Evolutionary conservation across 2,329 filamentous ascomycete genomes (phyloP).

Genomic region (Fusarium chlamydosporum): DNA sequence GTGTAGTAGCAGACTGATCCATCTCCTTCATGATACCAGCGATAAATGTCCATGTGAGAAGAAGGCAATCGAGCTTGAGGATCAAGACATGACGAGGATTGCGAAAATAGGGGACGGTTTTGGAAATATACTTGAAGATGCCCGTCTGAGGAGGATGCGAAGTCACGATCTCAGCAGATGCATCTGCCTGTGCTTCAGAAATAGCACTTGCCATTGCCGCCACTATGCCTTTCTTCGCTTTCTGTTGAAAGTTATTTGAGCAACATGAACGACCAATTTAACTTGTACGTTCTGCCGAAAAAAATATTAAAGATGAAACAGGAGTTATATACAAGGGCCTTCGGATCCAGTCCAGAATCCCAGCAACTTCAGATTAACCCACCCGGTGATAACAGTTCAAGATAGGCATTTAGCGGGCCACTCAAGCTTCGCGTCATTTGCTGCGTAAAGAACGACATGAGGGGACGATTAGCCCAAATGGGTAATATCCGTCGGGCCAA

Average conservation of each 20-base stretch:
- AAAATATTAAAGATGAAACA: constrained; percentile 13
- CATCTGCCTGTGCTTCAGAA: constrained; percentile 3
- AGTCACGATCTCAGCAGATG: constrained; percentile 4
- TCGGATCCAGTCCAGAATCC: constrained; percentile 18
- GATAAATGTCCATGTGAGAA: constrained; percentile 56
- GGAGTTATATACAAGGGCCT: constrained; percentile 35
- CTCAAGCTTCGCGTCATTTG: constrained; percentile 45
- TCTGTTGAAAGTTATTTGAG: neutral
- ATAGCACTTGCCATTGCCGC: constrained; percentile 22
- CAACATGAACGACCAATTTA: neutral
- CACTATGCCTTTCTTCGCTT: neutral
- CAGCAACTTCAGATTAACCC: neutral
- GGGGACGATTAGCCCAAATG: neutral
- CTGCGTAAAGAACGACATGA: constrained; percentile 44
- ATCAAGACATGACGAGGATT: constrained; percentile 54
- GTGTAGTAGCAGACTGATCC: constrained; percentile 56
- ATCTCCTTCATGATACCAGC: constrained; percentile 57
- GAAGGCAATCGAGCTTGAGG: constrained; percentile 55
- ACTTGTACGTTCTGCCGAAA: neutral
- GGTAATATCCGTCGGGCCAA: constrained; percentile 39
- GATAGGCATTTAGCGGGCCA: constrained; percentile 40
- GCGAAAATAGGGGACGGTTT: constrained; percentile 47
- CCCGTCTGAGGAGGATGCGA: constrained; percentile 31
- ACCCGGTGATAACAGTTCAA: constrained; percentile 19
- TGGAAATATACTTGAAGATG: constrained; percentile 42